Conservation (phyloP, 176 grass and related monocot species). For the Thalia dealbata region DNA sequence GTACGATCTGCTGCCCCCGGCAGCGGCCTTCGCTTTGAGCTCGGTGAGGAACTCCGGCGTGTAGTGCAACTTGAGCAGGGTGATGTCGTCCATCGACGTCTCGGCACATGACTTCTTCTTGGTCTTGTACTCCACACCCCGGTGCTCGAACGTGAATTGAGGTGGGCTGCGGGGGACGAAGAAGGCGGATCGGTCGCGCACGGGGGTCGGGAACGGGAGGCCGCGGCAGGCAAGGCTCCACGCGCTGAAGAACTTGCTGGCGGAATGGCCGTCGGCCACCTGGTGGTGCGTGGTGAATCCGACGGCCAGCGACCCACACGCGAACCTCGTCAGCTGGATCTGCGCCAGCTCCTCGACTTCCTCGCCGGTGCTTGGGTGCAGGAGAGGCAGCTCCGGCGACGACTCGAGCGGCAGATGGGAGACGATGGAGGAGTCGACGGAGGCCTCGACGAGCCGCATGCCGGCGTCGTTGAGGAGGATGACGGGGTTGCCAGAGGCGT, state of each 20-base stretch:
- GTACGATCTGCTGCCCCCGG: slow-evolving; percentile 17
- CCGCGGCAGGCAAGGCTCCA: slow-evolving; percentile 45
- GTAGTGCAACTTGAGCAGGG: slow-evolving; percentile 57
- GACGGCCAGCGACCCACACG: slow-evolving; percentile 39
- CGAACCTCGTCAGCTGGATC: slow-evolving; percentile 52
- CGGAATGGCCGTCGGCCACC: slow-evolving; percentile 41
- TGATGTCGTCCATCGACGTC: background rate
- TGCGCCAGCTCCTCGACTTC: slow-evolving; percentile 33
- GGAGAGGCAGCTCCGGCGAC: slow-evolving; percentile 19
- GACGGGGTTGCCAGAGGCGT: background rate
- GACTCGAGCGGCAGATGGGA: slow-evolving; percentile 26
- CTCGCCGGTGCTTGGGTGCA: slow-evolving; percentile 27
- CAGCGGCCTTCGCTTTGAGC: slow-evolving; percentile 26
- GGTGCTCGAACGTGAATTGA: slow-evolving; percentile 34
- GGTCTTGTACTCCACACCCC: slow-evolving; percentile 24
- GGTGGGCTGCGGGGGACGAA: slow-evolving; percentile 8
- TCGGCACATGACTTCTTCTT: background rate
- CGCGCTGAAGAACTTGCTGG: slow-evolving; percentile 43
- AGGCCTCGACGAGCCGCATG: slow-evolving; percentile 35
- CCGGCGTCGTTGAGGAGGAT: slow-evolving; percentile 43
- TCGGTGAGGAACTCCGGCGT: slow-evolving; percentile 50
- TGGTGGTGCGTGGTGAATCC: slow-evolving; percentile 34
- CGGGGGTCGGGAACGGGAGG: slow-evolving; percentile 8
- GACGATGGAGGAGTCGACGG: slow-evolving; percentile 14
- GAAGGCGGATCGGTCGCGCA: slow-evolving; percentile 9